Base-by-base conservation (phyloP, 768 basidiomycete species). In the Boletus vinaceobasis region DNA sequence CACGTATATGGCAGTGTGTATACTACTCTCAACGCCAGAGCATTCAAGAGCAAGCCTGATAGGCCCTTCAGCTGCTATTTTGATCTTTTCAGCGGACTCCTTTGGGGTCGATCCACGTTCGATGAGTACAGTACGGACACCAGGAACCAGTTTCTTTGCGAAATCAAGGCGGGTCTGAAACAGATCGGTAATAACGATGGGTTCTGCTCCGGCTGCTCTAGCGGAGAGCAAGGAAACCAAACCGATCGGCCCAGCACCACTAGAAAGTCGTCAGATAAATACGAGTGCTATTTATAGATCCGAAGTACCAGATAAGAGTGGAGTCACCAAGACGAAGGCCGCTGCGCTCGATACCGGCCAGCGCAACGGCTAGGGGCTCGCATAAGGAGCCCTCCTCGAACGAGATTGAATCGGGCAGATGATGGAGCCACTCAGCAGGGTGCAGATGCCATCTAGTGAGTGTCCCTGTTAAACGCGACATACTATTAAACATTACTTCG, bases 361-460 rank as follows among this genome's bases (percentile, higher is more conserved):
- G 70, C 7, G 84, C 85, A 21, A 87, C 85, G 4, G 84, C 79
- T 29, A 87, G 68, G 13, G 85, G 85, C 56, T 87, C 85, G 60
- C 85, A 86, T 31, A 87, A 73, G 0, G 86, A 75, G 13, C 86
- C 86, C 64, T 87, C 86, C 56, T 86, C 85, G 50, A 82, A 86
- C 10, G 83, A 80, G 5, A 86, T 77, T 26, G 76, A 71, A 36
- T 81, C 80, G 0, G 85, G 86, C 38, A 87, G 74, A 57, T 77
- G 79, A 63, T 87, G 86, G 17, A 86, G 75, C 85, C 80, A 87
- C 57, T 83, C 79, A 5, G 83, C 83, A 9, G 84, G 84, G 57
- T 86, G 84, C 31, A 86, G 69, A 61, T 86, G 84, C 80, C 81
- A 86, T 52, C 84, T 76, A 15, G 82, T 83, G 43, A 86, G 65